A percentile compares a stretch with the other conserved stretches of the same genome.
Evolutionary conservation across 2,329 filamentous ascomycete genomes (phyloP).

Genomic region (Diplodia scrobiculata): DNA sequence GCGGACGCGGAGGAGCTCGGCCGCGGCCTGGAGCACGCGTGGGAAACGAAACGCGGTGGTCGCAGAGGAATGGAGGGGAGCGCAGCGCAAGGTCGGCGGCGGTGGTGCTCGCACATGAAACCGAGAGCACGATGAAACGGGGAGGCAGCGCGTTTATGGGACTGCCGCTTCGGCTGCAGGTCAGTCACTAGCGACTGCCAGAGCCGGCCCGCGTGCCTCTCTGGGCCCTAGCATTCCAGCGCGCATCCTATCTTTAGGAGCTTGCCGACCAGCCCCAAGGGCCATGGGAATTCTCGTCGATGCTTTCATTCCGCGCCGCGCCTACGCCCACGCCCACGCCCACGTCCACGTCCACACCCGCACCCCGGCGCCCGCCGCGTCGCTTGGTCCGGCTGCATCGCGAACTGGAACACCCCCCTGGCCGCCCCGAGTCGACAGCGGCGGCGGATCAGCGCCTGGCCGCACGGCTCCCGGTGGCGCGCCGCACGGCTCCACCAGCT

Average conservation of each 20-base stretch:
- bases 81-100: not conserved
- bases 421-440: not conserved
- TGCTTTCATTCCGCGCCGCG: slow-evolving; percentile 4
- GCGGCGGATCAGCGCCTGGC: slow-evolving; percentile 23
- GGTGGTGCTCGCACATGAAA: slow-evolving; percentile 25
- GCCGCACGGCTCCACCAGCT: slow-evolving; percentile 18
- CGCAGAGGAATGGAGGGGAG: slow-evolving; percentile 22
- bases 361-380: no score
- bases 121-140: slow-evolving; percentile 21
- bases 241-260: slow-evolving; percentile 26
- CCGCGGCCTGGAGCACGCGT: slow-evolving; percentile 16
- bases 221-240: slow-evolving; percentile 4
- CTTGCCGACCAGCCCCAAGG: not conserved
- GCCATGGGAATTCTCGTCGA: not conserved
- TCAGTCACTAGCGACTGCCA: slow-evolving; percentile 1
- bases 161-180: slow-evolving; percentile 21
- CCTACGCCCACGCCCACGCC: no score
- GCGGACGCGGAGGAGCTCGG: slow-evolving; percentile 1
- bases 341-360: no score
- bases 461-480: slow-evolving; percentile 21
- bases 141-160: slow-evolving; percentile 20
- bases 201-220: slow-evolving; percentile 18
- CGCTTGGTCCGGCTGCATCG: not conserved
- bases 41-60: slow-evolving; percentile 16
- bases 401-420: not conserved